Evolutionary conservation across 495 filamentous ascomycete genomes (phyloP), one percentile per base, ranked within the genome.

Genomic region (Acidomyces sp.): DNA sequence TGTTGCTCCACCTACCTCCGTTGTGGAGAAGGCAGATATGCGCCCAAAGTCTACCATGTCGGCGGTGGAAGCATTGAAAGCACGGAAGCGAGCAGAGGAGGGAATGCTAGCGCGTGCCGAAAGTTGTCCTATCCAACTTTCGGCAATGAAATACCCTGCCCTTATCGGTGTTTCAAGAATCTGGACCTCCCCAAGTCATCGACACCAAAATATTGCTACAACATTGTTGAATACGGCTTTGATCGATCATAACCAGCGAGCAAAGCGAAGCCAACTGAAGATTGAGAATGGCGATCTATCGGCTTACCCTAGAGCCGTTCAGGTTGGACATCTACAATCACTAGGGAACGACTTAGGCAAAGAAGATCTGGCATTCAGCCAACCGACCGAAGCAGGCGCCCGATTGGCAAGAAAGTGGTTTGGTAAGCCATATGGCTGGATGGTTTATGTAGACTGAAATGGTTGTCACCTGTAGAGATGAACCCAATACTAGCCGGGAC

Each of bases 351-450:
- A 69, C 43, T 66, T 79, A 27, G 64, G 70, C 24, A 81, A 78
- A 58, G 61, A 66, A 21, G 55, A 67, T 48, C 66, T 84, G 22
- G 79, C 79, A 16, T 83, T 83, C 54, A 82, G 77, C 53, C 80
- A 83, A 51, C 77, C 78, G n/a, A 84, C 78, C 2, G 77, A 76
- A 52, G 80, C 74, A 52, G 79, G 79, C 17, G 68, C 65, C 17
- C 50, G 55, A 27, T 60, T 84, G 43, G 79, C 80, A 9, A 64
- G 70, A 55, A 66, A 64, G 28, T 84, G 79, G 61, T 82, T 80
- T 44, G 69, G 68, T 24, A 56, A 41, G 36, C 27, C 41, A 23
- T 48, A 45, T 23, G 60, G 59, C 33, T 64, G 62, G 62, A 46
- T 43, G 41, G 58, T 64, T 17, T 66, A 65, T 31, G 37, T 55